phyloP scores from a whole-genome alignment of 345 rosid genomes.

The Rhizophora mangle region DNA sequence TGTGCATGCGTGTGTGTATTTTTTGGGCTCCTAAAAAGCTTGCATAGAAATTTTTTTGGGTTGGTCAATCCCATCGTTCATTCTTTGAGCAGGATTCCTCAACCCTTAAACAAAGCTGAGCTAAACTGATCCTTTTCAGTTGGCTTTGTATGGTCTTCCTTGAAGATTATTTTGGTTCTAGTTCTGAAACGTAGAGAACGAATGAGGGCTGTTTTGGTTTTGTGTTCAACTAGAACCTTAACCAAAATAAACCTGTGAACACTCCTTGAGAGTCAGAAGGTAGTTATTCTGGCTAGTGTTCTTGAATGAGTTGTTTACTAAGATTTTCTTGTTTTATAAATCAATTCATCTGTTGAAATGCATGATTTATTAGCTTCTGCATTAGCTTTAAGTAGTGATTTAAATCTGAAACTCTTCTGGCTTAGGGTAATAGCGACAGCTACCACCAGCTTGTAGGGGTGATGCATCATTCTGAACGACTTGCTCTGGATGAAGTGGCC shows the following conservation, averaged over 20 bases:
- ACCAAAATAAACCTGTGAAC: conserved; percentile 17
- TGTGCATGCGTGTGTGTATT: too few species aligned
- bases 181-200: conserved; percentile 19
- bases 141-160: conserved; percentile 13
- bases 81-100: conserved; percentile 26
- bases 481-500: conserved; percentile 56
- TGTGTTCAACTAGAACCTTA: conserved; percentile 9
- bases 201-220: conserved; percentile 20
- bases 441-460: conserved; percentile 65
- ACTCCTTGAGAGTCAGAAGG: conserved; percentile 6
- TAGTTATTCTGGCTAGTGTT: conserved; percentile 14
- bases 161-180: conserved; percentile 19
- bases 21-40: neutral
- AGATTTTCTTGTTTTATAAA: neutral
- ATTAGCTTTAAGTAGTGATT: neutral
- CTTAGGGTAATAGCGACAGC: conserved; percentile 51
- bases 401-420: conserved; percentile 3
- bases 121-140: conserved; percentile 16
- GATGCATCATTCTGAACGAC: conserved; percentile 43
- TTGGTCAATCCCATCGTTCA: conserved; percentile 28
- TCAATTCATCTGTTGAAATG: neutral
- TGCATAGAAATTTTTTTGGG: conserved; percentile 5
- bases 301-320: neutral
- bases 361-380: neutral
- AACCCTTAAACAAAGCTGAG: conserved; percentile 19